phyloP scores from a whole-genome alignment of 768 basidiomycete species.

The Russula foetens region DNA sequence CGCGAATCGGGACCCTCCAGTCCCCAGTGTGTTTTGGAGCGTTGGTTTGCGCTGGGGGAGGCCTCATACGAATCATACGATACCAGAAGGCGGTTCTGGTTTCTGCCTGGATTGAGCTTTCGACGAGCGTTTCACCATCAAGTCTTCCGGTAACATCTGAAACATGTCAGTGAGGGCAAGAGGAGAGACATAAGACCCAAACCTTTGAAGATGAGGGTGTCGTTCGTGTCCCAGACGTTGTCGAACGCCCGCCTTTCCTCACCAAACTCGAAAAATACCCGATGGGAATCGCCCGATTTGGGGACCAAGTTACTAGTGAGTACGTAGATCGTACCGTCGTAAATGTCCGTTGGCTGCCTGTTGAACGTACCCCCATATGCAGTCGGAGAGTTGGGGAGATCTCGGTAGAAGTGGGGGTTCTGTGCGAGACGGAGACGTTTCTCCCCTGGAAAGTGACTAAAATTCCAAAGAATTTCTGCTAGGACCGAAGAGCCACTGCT shows the following conservation, averaged over 20 bases:
- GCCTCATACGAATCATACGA: too few species aligned
- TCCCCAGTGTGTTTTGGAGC: too few species aligned
- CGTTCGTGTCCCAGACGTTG: background rate
- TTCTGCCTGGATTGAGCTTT: background rate
- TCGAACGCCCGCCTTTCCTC: background rate
- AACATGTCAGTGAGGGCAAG: background rate
- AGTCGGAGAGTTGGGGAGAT: background rate
- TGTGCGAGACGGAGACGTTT: background rate
- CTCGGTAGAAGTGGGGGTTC: constrained; percentile 3
- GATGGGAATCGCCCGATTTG: too few species aligned
- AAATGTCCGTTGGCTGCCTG: background rate
- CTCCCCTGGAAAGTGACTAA: background rate
- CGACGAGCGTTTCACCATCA: background rate
- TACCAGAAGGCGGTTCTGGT: background rate
- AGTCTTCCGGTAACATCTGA: background rate
- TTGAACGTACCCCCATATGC: background rate
- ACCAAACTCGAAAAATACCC: background rate
- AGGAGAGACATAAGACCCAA: background rate
- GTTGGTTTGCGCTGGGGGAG: too few species aligned
- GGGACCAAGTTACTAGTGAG: background rate
- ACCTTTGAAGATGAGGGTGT: background rate
- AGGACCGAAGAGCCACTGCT: background rate
- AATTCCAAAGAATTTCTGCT: background rate
- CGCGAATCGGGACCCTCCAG: too few species aligned
- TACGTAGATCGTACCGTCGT: background rate